Conservation (phyloP, 306 rosid genomes). For the Rubus idaeus region DNA sequence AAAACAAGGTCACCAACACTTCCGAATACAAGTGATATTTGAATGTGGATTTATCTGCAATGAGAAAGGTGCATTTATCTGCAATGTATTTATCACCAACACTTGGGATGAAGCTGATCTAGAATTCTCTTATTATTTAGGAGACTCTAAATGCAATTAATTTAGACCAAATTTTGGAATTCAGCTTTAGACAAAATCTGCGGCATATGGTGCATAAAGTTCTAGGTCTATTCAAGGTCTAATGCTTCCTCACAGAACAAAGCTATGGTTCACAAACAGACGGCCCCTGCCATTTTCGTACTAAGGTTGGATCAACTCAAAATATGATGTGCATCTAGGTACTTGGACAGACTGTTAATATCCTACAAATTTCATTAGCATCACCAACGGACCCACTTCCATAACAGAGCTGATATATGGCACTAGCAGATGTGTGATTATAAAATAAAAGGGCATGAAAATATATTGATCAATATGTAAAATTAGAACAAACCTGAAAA, state of each 20-base stretch:
- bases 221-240: neutral
- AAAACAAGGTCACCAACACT: neutral
- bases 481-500: constrained; percentile 77
- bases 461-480: neutral
- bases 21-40: neutral
- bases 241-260: neutral
- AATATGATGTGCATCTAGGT: neutral
- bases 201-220: neutral
- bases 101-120: neutral
- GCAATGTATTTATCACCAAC: no score
- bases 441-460: neutral
- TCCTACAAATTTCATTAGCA: neutral
- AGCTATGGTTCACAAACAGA: neutral
- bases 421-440: neutral
- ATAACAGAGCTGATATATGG: neutral
- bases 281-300: neutral
- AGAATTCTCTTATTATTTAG: neutral
- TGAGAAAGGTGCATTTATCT: neutral
- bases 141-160: no score
- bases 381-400: neutral
- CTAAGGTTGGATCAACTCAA: neutral
- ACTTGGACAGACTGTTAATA: neutral
- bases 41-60: neutral
- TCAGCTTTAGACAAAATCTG: neutral
- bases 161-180: neutral